phyloP scores from a whole-genome alignment of 345 rosid genomes.

The Aquilaria yunnanensis region DNA sequence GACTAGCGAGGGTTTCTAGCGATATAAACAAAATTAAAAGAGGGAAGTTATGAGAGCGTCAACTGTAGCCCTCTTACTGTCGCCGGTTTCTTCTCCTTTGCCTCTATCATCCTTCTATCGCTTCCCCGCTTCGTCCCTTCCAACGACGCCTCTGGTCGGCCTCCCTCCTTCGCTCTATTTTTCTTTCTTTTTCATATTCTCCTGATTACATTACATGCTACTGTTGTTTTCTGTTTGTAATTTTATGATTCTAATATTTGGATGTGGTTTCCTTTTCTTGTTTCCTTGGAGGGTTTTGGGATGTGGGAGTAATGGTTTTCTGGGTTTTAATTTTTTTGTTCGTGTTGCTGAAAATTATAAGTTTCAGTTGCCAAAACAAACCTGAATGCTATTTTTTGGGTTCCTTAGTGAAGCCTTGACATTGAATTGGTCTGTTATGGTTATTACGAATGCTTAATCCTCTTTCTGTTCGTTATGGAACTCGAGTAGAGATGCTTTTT shows the following conservation, averaged over 20 bases:
- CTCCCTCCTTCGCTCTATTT: constrained; percentile 2
- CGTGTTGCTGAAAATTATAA: not conserved
- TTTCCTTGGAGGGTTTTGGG: too few relatives aligned
- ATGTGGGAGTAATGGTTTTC: not conserved
- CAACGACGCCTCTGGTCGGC: constrained; percentile 46
- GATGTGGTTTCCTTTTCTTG: not conserved
- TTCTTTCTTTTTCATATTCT: not conserved
- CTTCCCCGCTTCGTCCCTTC: constrained; percentile 19
- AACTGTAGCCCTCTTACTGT: constrained; percentile 23
- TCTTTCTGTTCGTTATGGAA: not conserved
- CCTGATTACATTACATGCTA: not conserved
- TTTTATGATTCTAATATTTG: not conserved
- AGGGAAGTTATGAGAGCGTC: constrained; percentile 23
- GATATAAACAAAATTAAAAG: constrained; percentile 1
- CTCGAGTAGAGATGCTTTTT: not conserved
- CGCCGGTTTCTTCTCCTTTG: constrained; percentile 39
- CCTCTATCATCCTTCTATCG: constrained; percentile 32
- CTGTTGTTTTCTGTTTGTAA: not conserved
- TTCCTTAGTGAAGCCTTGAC: constrained; percentile 12
- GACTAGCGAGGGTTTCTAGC: constrained; percentile 4
- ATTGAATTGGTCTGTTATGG: not conserved
- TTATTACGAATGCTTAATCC: not conserved
- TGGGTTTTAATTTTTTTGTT: not conserved
- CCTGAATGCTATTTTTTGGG: constrained; percentile 5
- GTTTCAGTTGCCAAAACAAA: not conserved